Evolutionary conservation across 2,329 filamentous ascomycete species (phyloP).

Genomic region (Myriosclerotinia curreyana): DNA sequence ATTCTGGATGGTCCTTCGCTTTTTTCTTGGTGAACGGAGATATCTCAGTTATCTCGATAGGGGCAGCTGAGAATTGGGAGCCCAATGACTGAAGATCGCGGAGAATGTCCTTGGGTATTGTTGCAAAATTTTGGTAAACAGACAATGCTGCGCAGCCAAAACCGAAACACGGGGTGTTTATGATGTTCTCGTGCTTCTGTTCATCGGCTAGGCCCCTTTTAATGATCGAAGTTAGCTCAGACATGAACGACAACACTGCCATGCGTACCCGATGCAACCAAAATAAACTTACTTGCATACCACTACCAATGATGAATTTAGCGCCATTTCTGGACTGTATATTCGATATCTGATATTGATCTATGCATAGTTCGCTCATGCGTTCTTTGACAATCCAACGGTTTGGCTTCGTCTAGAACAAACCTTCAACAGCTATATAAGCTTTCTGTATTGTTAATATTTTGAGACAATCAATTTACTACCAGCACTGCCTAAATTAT

Average conservation of each 20-base stretch:
- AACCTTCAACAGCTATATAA: background rate
- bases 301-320: background rate
- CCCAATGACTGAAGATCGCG: background rate
- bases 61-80: background rate
- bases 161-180: too few relatives aligned
- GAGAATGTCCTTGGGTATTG: background rate
- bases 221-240: background rate
- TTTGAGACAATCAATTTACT: background rate
- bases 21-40: background rate
- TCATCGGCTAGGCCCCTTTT: background rate
- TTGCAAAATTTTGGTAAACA: background rate
- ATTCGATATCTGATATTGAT: background rate
- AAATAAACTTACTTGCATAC: background rate
- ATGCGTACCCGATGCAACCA: background rate
- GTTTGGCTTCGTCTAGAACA: background rate
- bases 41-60: background rate
- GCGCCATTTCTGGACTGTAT: background rate
- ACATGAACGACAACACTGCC: background rate
- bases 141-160: background rate
- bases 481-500: background rate
- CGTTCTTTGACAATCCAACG: background rate
- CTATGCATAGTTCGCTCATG: background rate
- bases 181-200: background rate
- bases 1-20: background rate
- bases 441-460: background rate